Conservation (phyloP, 2,329 filamentous ascomycete genomes). For the Hawksworthiomyces lignivorus region DNA sequence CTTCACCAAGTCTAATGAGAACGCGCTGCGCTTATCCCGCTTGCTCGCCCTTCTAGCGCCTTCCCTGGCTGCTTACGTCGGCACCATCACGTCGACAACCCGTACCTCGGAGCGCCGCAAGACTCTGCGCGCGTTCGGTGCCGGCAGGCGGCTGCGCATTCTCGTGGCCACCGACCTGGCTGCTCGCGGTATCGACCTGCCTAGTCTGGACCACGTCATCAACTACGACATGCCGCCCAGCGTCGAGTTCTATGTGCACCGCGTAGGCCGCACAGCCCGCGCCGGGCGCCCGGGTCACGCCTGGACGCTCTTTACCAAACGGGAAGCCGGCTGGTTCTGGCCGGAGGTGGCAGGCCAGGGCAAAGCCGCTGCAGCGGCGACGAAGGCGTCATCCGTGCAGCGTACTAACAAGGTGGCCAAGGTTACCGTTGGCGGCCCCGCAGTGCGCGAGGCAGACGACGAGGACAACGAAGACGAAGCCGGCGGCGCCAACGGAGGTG, state of each 20-base stretch:
- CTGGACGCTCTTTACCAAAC: slow-evolving; percentile 78
- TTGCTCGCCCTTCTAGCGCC: slow-evolving; percentile 64
- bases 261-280: slow-evolving; percentile 83
- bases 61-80: slow-evolving; percentile 46
- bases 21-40: slow-evolving; percentile 76
- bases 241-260: slow-evolving; percentile 78
- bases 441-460: neutral
- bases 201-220: slow-evolving; percentile 71
- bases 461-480: slow-evolving; percentile 24
- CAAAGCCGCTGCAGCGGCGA: slow-evolving; percentile 37
- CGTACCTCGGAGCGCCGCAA: slow-evolving; percentile 63
- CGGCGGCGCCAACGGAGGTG: slow-evolving; percentile 25
- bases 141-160: slow-evolving; percentile 53
- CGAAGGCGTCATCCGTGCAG: slow-evolving; percentile 15
- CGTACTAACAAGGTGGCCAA: slow-evolving; percentile 39
- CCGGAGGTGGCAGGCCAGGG: slow-evolving; percentile 61
- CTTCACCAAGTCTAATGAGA: slow-evolving; percentile 87
- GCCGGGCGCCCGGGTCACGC: slow-evolving; percentile 69
- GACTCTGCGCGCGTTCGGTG: slow-evolving; percentile 58
- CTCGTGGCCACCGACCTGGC: slow-evolving; percentile 91
- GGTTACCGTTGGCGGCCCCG: slow-evolving; percentile 27
- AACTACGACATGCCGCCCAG: slow-evolving; percentile 89
- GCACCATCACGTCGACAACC: slow-evolving; percentile 69
- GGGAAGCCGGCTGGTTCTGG: slow-evolving; percentile 88
- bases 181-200: slow-evolving; percentile 79